Percentiles rank a stretch among this genome's conserved stretches.
These are phyloP conservation scores for Moesziomyces sp. DNA, from an alignment of 1,284 basidiomycete species.

Conservation along the genomic window DNA sequence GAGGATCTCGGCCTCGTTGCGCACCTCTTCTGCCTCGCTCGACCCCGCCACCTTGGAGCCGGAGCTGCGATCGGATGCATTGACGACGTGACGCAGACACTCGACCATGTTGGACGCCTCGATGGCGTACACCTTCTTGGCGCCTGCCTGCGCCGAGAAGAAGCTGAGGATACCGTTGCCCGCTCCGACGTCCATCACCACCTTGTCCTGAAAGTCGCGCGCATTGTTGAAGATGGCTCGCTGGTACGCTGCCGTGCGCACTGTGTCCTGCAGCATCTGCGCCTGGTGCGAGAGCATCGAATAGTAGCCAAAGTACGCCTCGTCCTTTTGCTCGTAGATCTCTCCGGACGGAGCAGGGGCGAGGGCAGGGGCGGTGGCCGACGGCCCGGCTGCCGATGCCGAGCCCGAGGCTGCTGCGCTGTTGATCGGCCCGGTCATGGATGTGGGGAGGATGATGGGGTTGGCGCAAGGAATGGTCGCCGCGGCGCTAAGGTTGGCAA, in stretches of 20 bases:
- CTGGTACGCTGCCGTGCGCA: constrained; percentile 62
- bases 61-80: constrained; percentile 43
- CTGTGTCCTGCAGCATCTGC: constrained; percentile 64
- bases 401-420: constrained; percentile 11
- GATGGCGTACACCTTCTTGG: constrained; percentile 70
- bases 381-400: not conserved
- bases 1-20: constrained; percentile 39
- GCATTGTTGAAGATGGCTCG: constrained; percentile 57
- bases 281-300: constrained; percentile 63
- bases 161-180: constrained; percentile 72
- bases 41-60: constrained; percentile 12
- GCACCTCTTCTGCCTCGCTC: constrained; percentile 44
- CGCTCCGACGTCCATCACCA: constrained; percentile 70
- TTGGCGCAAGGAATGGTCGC: no score
- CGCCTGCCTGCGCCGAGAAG: constrained; percentile 71
- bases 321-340: constrained; percentile 60
- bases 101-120: constrained; percentile 71
- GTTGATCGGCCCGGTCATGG: not conserved
- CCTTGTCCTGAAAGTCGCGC: constrained; percentile 49
- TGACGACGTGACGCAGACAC: constrained; percentile 69
- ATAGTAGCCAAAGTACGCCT: constrained; percentile 65
- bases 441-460: no score
- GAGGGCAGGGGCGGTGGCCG: not conserved
- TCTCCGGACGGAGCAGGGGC: not conserved
- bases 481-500: no score